These are phyloP conservation scores for Populus tremula DNA, from an alignment of 345 rosid species.

Conservation along the genomic window DNA sequence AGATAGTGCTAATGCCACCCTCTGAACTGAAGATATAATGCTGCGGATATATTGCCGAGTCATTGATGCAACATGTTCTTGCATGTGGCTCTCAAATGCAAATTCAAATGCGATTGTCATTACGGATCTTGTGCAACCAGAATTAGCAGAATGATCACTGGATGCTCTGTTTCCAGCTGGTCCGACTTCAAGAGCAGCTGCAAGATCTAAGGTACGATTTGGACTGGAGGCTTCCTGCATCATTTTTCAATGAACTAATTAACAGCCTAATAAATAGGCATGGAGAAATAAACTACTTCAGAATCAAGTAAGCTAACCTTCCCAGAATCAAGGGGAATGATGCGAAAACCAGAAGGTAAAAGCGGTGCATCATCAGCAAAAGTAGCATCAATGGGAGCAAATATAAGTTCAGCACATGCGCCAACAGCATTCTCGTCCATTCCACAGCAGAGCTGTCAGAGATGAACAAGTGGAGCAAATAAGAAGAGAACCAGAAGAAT, in stretches of 20 bases:
- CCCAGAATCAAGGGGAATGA: conserved; percentile 85
- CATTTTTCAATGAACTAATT: conserved; percentile 3
- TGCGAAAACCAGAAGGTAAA: conserved; percentile 92
- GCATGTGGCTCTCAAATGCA: conserved; percentile 93
- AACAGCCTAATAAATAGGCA: neutral
- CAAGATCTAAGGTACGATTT: conserved; percentile 90
- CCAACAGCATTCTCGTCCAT: conserved; percentile 90
- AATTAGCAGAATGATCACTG: conserved; percentile 46
- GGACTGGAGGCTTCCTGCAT: conserved; percentile 86
- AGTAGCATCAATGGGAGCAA: conserved; percentile 91
- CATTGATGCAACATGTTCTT: conserved; percentile 89
- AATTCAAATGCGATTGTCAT: conserved; percentile 95
- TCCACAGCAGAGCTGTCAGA: conserved; percentile 77
- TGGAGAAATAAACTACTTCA: neutral
- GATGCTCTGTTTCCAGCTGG: conserved; percentile 66
- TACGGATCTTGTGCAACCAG: conserved; percentile 76
- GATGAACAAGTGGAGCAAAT: neutral
- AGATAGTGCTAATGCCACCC: conserved; percentile 92
- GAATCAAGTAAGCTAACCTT: conserved; percentile 46
- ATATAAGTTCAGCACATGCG: conserved; percentile 86
- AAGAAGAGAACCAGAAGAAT: conserved; percentile 3
- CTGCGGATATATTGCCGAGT: conserved; percentile 89
- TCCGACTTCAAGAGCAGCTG: conserved; percentile 88
- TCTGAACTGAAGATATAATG: conserved; percentile 87
- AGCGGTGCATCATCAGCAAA: conserved; percentile 96